Evolutionary conservation across 371 early-diverging fungal species (phyloP), one percentile per base, ranked within the genome.

Genomic region (Circinella umbellata): DNA sequence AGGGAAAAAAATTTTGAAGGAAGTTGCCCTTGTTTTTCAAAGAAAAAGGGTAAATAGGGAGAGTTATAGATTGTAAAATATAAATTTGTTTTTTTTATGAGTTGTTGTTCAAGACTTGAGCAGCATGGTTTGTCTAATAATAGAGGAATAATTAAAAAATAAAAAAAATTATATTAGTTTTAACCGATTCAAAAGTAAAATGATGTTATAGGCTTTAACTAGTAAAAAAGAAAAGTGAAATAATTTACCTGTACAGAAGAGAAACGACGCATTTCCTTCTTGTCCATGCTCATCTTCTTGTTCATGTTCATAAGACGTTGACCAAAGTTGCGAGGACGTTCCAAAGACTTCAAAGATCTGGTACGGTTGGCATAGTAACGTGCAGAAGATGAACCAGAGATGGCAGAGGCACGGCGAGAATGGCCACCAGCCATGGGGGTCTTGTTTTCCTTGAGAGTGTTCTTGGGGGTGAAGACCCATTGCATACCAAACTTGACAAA

Each of bases 401-500:
- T 72, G 62, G 78, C 82, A 70, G 80, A 80, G 34, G 80, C 78
- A 68, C 83, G 83, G 63, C 83, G 83, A 39, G 79, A 79, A 35
- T 73, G 75, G 47, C 73, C 59, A 39, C 76, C 75, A 53, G 77
- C 77, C 71, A 74, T 71, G 34, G 54, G 59, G 53, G 67, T 73
- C 74, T 75, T 76, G 73, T 70, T 66, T 42, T 78, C 76, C 73
- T 70, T 70, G 64, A 78, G 69, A 38, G 76, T 69, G 70, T 78
- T 78, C 75, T 74, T 79, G 74, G 87, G 87, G 72, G 87, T 84
- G 79, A 85, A 86, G 72, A 76, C 8, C 46, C 68, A 69, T 66
- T 87, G 89, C 83, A 91, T 89, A 69, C 74, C 88, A 74, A 91
- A 91, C 85, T 91, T 91, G 89, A 90, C 78, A 66, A 89, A 85